Percentiles rank a stretch among this genome's conserved stretches.
These are phyloP conservation scores for Boletus sp. DNA, from an alignment of 1,284 basidiomycete genomes.

Conservation along the genomic window DNA sequence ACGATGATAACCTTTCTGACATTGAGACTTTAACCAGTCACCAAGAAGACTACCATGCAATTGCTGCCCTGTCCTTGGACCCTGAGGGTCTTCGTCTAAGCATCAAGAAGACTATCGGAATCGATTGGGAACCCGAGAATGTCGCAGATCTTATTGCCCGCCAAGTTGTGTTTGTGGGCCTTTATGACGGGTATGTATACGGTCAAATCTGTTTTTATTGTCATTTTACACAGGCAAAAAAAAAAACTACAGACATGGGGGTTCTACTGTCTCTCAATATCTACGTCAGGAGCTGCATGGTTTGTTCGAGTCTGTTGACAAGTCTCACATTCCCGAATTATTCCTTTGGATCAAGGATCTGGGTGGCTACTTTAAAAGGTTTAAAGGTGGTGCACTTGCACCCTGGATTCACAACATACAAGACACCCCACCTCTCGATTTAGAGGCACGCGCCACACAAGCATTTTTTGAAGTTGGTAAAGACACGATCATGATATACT, in stretches of 20 bases:
- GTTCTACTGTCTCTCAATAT: conserved; percentile 67
- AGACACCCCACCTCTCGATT: conserved; percentile 53
- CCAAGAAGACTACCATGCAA: conserved; percentile 83
- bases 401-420: conserved; percentile 58
- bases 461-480: conserved; percentile 77
- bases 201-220: not conserved
- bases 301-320: conserved; percentile 72
- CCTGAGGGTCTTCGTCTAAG: conserved; percentile 67
- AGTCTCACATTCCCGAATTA: conserved; percentile 68
- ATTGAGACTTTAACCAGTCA: conserved; percentile 41
- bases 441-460: conserved; percentile 80
- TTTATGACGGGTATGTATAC: conserved; percentile 77
- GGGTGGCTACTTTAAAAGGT: conserved; percentile 87
- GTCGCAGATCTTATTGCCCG: conserved; percentile 56
- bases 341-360: conserved; percentile 71
- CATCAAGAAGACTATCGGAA: conserved; percentile 55
- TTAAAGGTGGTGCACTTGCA: conserved; percentile 70
- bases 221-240: conserved; percentile 1
- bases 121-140: conserved; percentile 69
- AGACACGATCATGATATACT: conserved; percentile 2
- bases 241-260: conserved; percentile 61
- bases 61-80: conserved; percentile 69
- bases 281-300: conserved; percentile 79
- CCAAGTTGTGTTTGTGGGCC: conserved; percentile 83
- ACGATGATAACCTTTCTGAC: not conserved